A percentile compares a stretch with the other conserved stretches of the same genome.
phyloP scores from a whole-genome alignment of 331 rosid species.

The Erythrophleum ivorense region DNA sequence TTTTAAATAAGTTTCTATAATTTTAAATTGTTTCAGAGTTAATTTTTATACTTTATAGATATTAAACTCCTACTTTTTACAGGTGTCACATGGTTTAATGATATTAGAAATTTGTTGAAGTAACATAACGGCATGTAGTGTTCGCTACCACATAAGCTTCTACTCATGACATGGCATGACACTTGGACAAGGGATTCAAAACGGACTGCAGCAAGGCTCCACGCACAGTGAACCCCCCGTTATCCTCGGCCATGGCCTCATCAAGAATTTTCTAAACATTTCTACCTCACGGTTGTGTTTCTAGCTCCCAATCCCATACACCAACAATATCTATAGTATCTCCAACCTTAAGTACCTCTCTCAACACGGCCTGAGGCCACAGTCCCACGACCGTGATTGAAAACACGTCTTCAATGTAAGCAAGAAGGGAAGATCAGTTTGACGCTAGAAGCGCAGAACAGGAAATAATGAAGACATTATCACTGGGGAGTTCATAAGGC shows the following conservation, averaged over 20 bases:
- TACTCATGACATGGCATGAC: no score
- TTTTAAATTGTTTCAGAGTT: no score
- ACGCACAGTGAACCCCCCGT: conserved; percentile 58
- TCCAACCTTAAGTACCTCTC: conserved; percentile 77
- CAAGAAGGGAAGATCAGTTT: conserved; percentile 76
- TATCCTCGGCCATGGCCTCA: conserved; percentile 91
- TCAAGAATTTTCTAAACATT: conserved; percentile 91
- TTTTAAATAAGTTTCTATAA: no score
- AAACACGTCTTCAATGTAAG: conserved; percentile 86
- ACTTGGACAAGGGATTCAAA: no score
- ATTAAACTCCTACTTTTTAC: no score
- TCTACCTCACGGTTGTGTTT: conserved; percentile 78
- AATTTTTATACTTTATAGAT: no score
- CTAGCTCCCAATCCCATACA: conserved; percentile 58
- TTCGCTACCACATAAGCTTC: no score
- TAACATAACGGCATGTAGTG: no score
- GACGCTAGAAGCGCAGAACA: conserved; percentile 94
- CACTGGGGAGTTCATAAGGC: conserved; percentile 89
- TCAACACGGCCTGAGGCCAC: conserved; percentile 93
- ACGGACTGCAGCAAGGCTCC: no score
- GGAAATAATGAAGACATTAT: conserved; percentile 76
- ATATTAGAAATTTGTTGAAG: no score
- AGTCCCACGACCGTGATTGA: conserved; percentile 95
- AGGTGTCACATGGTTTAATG: no score
- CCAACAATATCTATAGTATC: conserved; percentile 80